Evolutionary conservation across 176 grass and related monocot genomes (phyloP), one percentile per base, ranked within the genome.

Genomic region (Eremochloa ophiuroides): DNA sequence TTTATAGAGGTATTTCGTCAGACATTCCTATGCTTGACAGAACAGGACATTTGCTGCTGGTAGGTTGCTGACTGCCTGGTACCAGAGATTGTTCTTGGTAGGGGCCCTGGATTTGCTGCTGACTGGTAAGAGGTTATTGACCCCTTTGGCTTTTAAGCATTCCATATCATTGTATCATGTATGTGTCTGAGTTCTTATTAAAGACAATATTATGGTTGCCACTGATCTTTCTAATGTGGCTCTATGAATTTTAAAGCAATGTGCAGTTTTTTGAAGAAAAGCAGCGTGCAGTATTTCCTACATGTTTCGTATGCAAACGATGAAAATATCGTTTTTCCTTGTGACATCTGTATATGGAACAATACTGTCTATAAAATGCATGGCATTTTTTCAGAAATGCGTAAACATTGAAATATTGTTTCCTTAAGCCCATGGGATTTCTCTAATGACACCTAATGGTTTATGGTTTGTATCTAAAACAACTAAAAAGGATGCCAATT

Each of bases 71-170:
- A 98, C 77, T 95, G 86, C 74, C 83, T 98, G 61, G 88, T 93
- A 82, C 92, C 96, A 84, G 93, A 98, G 75, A 85, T 95, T 43
- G 91, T 98, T 74, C 76, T 98, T 71, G 93, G 96, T 43, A 95
- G 71, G 77, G 95, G 93, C 14, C 79, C 95, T 82, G 86, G 86
- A 64, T 95, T 93, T 71, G 40, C 78, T 85, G 88, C 88, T 35
- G 96, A 98, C 79, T 98, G 93, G 93, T 98, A 93, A 85, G 88
- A 46, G 78, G n/a, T n/a, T n/a, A n/a, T n/a, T n/a, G 27, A 87
- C n/a, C 29, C 33, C 41, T 69, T 79, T 69, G 15, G 70, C 80
- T 38, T 80, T 31, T 68, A 67, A 40, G 55, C 20, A 22, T 60
- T n/a, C 26, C 26, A 35, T 62, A 68, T 51, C 62, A 34, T 8